phyloP scores from a whole-genome alignment of 257 asterid genomes.

The Fraxinus americana region DNA sequence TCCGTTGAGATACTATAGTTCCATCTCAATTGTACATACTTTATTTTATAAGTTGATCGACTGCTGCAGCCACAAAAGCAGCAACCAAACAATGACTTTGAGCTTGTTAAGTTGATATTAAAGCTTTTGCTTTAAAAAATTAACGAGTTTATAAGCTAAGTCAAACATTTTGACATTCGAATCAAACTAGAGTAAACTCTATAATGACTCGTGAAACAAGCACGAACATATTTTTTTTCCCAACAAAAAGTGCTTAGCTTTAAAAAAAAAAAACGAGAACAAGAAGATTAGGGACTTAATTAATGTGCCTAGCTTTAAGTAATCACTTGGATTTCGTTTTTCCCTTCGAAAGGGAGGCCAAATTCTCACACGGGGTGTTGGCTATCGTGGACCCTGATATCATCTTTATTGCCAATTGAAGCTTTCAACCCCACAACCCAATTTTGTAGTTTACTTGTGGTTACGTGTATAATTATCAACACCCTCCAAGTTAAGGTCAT shows the following conservation, averaged over 20 bases:
- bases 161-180: neutral
- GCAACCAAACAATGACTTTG: too few species aligned
- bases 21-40: too few species aligned
- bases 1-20: too few species aligned
- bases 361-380: constrained; percentile 51
- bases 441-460: constrained; percentile 45
- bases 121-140: too few species aligned
- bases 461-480: constrained; percentile 43
- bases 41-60: too few species aligned
- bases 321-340: constrained; percentile 11
- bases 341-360: constrained; percentile 11
- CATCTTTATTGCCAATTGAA: constrained; percentile 33
- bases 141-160: too few species aligned
- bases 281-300: neutral
- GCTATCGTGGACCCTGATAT: constrained; percentile 42
- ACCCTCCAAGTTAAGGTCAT: constrained; percentile 33
- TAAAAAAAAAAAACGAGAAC: neutral
- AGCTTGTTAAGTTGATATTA: too few species aligned
- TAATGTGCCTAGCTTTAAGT: neutral
- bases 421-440: constrained; percentile 5
- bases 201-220: neutral
- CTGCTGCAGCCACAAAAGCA: too few species aligned
- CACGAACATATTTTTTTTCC: neutral
- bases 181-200: constrained; percentile 4
- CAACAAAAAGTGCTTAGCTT: neutral